A percentile compares a stretch with the other conserved stretches of the same genome.
Conservation (phyloP, 23 red algal species). For the Gracilaria gracilis region DNA sequence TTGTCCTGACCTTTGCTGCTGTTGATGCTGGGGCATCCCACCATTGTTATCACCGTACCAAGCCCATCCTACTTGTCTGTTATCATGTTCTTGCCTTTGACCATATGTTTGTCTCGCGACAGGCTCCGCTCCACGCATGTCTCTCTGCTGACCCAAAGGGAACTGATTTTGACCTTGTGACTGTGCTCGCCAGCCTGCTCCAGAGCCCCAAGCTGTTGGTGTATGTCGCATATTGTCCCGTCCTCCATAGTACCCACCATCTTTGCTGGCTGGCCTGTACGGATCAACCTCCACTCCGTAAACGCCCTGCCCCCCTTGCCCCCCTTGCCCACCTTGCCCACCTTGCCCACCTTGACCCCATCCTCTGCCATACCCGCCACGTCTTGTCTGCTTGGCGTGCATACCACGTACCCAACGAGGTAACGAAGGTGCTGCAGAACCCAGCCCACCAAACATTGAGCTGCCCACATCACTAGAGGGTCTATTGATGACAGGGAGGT, state of each 20-base stretch:
- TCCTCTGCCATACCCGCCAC: background rate
- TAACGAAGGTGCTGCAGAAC: background rate
- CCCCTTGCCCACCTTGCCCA: background rate
- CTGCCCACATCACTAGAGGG: constrained; percentile 1
- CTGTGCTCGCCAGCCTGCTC: background rate
- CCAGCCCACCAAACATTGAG: constrained; percentile 57
- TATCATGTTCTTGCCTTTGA: background rate
- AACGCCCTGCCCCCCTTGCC: background rate
- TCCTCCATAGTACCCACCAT: background rate
- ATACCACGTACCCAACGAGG: constrained; percentile 28
- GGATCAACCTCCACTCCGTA: constrained; percentile 19
- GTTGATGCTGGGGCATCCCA: background rate
- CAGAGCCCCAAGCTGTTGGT: background rate
- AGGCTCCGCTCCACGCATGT: background rate
- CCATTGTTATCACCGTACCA: background rate
- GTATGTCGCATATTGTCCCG: background rate
- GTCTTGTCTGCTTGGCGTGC: background rate
- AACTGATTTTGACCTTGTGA: background rate
- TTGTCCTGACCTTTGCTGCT: background rate
- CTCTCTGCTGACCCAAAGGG: background rate
- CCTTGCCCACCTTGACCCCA: constrained; percentile 15
- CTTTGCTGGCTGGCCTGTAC: constrained; percentile 5
- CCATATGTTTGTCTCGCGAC: background rate
- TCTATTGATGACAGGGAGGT: constrained; percentile 53
- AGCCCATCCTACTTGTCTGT: constrained; percentile 1